phyloP scores from a whole-genome alignment of 2,329 filamentous ascomycete genomes.

The Colletotrichum agaves region DNA sequence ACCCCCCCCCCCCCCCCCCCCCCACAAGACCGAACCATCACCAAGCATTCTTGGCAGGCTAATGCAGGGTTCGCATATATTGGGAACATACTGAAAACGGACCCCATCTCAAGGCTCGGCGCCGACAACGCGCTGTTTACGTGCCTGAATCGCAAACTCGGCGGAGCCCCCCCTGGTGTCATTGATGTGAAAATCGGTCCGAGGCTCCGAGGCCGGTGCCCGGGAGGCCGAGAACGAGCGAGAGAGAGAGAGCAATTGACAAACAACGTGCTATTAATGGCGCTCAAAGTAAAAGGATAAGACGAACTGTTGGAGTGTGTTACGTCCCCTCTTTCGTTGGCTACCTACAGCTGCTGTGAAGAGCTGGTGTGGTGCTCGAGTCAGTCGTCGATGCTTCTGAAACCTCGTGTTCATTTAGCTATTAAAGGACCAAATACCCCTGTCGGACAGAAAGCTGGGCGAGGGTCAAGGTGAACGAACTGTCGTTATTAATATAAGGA shows the following conservation, averaged over 20 bases:
- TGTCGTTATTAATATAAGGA: not conserved
- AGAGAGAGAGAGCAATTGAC: too few species aligned
- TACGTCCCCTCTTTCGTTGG: not conserved
- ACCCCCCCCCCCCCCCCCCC: not conserved
- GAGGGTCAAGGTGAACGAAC: not conserved
- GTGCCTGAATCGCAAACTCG: conserved; percentile 2
- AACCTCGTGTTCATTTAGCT: conserved; percentile 8
- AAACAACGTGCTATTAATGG: not conserved
- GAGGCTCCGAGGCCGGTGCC: not conserved
- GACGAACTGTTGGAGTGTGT: conserved; percentile 1
- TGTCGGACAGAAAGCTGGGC: conserved; percentile 1
- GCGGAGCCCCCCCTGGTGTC: not conserved
- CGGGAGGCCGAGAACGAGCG: not conserved
- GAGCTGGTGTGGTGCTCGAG: conserved; percentile 8
- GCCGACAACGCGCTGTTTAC: not conserved
- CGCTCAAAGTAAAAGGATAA: not conserved
- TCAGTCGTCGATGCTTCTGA: conserved; percentile 6
- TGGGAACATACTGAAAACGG: not conserved
- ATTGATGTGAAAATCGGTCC: not conserved
- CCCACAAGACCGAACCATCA: not conserved
- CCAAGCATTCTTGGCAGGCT: not conserved
- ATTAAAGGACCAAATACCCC: not conserved
- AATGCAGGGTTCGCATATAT: not conserved
- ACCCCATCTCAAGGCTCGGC: not conserved
- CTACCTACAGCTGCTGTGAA: not conserved